Conservation (phyloP, 2,329 filamentous ascomycete species). For the Botrytis sinoallii region DNA sequence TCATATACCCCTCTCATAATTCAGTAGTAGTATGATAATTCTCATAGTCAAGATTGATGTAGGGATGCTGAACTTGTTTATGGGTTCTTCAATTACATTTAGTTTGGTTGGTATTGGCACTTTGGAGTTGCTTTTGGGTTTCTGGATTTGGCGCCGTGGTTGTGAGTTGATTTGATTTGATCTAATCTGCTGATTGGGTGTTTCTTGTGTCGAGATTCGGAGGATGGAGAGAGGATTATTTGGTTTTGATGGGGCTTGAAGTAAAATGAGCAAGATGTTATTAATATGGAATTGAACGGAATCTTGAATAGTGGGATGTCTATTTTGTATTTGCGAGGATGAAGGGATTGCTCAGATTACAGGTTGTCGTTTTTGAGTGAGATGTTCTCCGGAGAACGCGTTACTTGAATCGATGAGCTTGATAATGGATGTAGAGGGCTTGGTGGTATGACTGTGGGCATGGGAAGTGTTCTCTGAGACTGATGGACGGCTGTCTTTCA, state of each 20-base stretch:
- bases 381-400: not conserved
- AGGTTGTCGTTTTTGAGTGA: not conserved
- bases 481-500: not conserved
- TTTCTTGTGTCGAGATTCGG: not conserved
- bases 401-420: not conserved
- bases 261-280: rapidly evolving
- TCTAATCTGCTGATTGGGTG: not conserved
- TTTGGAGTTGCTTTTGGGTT: not conserved
- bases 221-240: not conserved
- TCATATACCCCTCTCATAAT: not conserved
- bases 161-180: not conserved
- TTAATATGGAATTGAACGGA: too few relatives aligned
- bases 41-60: not conserved
- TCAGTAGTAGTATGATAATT: rapidly evolving
- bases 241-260: not conserved
- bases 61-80: not conserved
- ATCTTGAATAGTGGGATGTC: too few relatives aligned
- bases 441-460: too few relatives aligned
- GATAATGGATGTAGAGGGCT: not conserved
- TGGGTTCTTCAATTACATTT: not conserved
- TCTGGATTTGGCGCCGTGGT: not conserved
- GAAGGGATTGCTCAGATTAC: not conserved
- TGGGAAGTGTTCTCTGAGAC: not conserved
- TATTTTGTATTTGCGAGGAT: too few relatives aligned
- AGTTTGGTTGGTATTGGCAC: not conserved